Base-by-base conservation (phyloP, 495 filamentous ascomycete genomes). In the Darksidea phi region DNA sequence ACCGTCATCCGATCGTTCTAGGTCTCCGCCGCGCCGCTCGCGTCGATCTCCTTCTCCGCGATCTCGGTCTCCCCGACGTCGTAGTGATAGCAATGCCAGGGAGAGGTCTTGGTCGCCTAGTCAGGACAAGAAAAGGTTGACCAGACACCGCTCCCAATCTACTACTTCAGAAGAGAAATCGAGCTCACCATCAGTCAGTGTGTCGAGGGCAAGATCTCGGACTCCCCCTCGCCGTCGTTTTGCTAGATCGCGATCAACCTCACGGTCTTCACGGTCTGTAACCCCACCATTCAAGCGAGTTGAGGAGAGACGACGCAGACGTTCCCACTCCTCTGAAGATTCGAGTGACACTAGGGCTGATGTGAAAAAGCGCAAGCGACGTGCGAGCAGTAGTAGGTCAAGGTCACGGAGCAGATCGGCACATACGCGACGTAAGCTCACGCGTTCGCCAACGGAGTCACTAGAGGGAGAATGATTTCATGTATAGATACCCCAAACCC, bases 171-270 rank as follows among this genome's bases (percentile, higher is more conserved):
- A 49, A 53, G 23, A 64, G 63, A 78, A 78, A 71, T 80, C 80
- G 54, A 79, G 80, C 83, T 87, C 84, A 84, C 84, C 73, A 76
- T 79, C 78, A 69, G 76, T 78, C 75, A 85, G 84, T 28, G 49
- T 28, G 28, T 48, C 20, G 54, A 58, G 42, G 28, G 3, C 28
- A 4, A 32, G 28, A 10, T 32, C 28, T 10, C 28, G 28, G 3
- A 4, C 28, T 32, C 4, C 28, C 28, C 10, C 28, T 3, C 28
- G 10, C 28, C 28, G 28, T 32, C 28, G 28, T 10, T 4, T 10
- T 10, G 74, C 71, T 24, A 70, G 69, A 48, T 76, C 76, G 47
- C 71, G 71, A 52, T 77, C 77, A 59, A 57, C 64, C 52, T 67
- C 72, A 43, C 72, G 72, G 10, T 32, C 28, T 32, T 32, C 28